Evolutionary conservation across 164 flowering plant genomes (phyloP), one percentile per base, ranked within the genome.

Genomic region (Sedum album): DNA sequence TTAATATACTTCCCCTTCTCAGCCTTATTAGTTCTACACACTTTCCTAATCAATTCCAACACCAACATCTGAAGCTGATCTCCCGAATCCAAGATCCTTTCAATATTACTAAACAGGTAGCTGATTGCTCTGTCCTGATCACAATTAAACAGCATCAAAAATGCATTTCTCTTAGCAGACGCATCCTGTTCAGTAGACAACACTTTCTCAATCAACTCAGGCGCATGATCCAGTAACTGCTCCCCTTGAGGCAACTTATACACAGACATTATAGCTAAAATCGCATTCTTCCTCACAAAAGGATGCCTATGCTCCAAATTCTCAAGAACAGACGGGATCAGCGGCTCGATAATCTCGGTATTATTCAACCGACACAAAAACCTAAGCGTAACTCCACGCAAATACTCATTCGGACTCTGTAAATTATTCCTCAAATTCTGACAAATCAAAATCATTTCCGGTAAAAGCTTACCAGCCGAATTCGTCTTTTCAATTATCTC

Each of bases 11-110:
- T 94, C 48, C 95, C 95, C 73, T 94, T 91, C 79, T 94, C 97
- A 6, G 79, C 84, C 39, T 73, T 78, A 71, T 91, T 94, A 0
- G 89, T 76, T 72, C 90, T 80, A 65, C 97, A 93, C 18, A 93
- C 97, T 74, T 89, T 91, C 15, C 85, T 77, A 68, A 94, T 88
- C 82, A 94, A 79, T 71, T 94, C 98, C 80, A 91, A 68, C 18
- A 94, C 95, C 64, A 94, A 95, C 97, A 94, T 87, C 83, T 94
- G 98, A 53, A 91, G 82, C 76, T 78, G 76, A 73, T 91, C 96
- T 17, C 90, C 90, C 98, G 96, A 91, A 14, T 89, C 91, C 17
- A 77, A 68, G 28, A 91, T 78, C 66, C 78, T 82, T 60, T 88
- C 97, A 31, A 82, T 77, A 70, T 88, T 75, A 7, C 79, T 70